These are phyloP conservation scores for Eucalyptus cloeziana DNA, from an alignment of 345 rosid genomes.

Conservation along the genomic window DNA sequence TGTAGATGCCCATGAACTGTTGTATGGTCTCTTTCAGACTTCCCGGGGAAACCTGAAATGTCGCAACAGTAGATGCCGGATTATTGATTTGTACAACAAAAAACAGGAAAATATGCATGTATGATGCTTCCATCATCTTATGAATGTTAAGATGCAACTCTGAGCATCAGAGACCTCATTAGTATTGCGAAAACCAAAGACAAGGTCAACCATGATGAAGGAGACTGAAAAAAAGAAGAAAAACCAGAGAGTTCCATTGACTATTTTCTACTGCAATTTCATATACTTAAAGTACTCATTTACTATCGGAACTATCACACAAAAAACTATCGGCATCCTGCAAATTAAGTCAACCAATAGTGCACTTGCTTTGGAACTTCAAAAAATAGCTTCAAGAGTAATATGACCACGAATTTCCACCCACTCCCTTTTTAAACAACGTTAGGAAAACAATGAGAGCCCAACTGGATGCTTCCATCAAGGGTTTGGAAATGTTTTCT, in stretches of 20 bases:
- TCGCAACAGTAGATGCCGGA: neutral
- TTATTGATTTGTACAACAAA: neutral
- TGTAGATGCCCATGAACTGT: constrained; percentile 45
- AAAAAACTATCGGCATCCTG: neutral
- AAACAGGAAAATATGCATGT: neutral
- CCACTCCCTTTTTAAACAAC: neutral
- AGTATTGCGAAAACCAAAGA: neutral
- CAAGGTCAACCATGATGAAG: neutral
- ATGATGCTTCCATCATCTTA: neutral
- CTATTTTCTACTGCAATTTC: neutral
- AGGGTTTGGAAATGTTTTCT: neutral
- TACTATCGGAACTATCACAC: neutral
- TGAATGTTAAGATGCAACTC: neutral
- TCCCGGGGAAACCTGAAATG: constrained; percentile 11
- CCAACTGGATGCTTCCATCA: neutral
- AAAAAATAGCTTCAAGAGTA: neutral
- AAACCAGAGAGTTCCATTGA: neutral
- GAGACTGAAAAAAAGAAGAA: neutral
- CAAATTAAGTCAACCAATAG: neutral
- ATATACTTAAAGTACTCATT: neutral
- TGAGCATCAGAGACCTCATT: neutral
- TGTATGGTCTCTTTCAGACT: constrained; percentile 4
- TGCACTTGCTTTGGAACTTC: neutral
- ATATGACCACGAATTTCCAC: neutral
- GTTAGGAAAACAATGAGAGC: neutral